These are phyloP conservation scores for Microbotryum scabiosae DNA, from an alignment of 1,284 basidiomycete genomes.

Conservation along the genomic window DNA sequence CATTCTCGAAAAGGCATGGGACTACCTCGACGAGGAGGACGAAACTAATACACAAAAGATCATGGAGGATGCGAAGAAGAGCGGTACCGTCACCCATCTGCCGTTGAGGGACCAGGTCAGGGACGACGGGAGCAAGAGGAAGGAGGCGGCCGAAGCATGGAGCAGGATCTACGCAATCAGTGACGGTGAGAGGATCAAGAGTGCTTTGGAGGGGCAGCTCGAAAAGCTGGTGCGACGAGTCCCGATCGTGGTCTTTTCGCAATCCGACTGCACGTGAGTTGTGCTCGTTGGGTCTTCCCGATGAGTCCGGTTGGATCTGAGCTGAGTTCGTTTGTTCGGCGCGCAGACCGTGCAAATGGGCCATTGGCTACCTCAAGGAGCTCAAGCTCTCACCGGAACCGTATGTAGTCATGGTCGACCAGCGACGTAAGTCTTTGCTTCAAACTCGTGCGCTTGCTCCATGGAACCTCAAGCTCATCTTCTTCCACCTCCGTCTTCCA, in stretches of 20 bases:
- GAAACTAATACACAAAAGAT: slow-evolving; percentile 13
- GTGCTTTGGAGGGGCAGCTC: slow-evolving; percentile 40
- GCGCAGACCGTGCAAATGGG: slow-evolving; percentile 55
- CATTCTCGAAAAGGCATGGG: slow-evolving; percentile 15
- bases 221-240: slow-evolving; percentile 47
- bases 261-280: slow-evolving; percentile 67
- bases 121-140: background rate
- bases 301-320: background rate
- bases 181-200: slow-evolving; percentile 11
- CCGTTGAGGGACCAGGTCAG: slow-evolving; percentile 22
- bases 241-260: slow-evolving; percentile 66
- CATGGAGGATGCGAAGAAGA: slow-evolving; percentile 4
- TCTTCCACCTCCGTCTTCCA: background rate
- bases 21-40: slow-evolving; percentile 21
- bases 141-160: slow-evolving; percentile 16
- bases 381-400: slow-evolving; percentile 3
- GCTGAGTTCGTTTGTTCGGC: background rate
- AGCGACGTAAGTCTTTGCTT: slow-evolving; percentile 48
- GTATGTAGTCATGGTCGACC: slow-evolving; percentile 63
- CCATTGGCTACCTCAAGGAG: slow-evolving; percentile 34
- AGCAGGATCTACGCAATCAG: slow-evolving; percentile 12
- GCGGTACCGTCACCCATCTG: slow-evolving; percentile 3
- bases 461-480: background rate
- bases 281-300: background rate
- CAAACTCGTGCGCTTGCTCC: background rate